phyloP scores from a whole-genome alignment of 768 basidiomycete species.

The Podaxis mareebaensis region DNA sequence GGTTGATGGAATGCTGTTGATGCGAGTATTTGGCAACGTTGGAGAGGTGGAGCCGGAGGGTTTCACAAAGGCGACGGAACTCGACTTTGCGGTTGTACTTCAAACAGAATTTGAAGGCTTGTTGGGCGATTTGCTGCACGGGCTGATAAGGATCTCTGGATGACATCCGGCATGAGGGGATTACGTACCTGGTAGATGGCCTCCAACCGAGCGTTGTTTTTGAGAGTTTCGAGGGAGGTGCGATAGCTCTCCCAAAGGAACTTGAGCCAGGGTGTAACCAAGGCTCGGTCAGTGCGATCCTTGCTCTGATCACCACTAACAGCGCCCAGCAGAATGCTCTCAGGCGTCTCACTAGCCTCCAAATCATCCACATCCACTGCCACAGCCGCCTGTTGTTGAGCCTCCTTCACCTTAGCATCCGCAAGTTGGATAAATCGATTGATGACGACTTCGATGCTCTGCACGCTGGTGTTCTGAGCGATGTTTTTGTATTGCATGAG shows the following conservation, averaged over 20 bases:
- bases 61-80: constrained; percentile 95
- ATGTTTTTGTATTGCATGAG: constrained; percentile 99
- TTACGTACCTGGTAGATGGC: constrained; percentile 84
- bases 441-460: constrained; percentile 90
- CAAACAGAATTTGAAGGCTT: constrained; percentile 96
- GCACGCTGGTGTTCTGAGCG: constrained; percentile 89
- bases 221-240: constrained; percentile 91
- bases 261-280: constrained; percentile 97
- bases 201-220: constrained; percentile 93
- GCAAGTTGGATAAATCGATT: constrained; percentile 80
- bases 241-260: constrained; percentile 99
- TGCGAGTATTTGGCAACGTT: constrained; percentile 96
- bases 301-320: constrained; percentile 89
- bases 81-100: constrained; percentile 94
- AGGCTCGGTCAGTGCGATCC: constrained; percentile 90
- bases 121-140: constrained; percentile 85
- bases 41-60: constrained; percentile 88
- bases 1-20: constrained; percentile 92
- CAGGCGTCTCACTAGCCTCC: constrained; percentile 93
- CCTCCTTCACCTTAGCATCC: constrained; percentile 80
- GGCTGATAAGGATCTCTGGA: constrained; percentile 9
- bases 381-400: constrained; percentile 84
- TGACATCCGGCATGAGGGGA: background rate
- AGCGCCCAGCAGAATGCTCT: constrained; percentile 87
- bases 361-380: constrained; percentile 90